Evolutionary conservation across 2,329 filamentous ascomycete genomes (phyloP).

Genomic region (Cytospora paraplurivora): DNA sequence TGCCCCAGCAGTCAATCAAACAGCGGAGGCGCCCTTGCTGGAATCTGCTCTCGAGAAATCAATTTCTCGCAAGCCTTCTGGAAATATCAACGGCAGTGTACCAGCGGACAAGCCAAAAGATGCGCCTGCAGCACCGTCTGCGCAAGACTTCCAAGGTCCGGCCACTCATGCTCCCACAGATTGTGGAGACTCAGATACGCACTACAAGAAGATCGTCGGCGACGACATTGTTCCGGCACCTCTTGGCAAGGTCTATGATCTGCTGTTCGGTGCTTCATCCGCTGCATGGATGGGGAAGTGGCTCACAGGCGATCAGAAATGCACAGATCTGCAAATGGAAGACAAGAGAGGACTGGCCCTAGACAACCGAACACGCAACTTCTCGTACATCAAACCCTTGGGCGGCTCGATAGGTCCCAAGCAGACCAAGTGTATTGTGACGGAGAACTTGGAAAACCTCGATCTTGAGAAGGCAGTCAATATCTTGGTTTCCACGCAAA

Average conservation of each 20-base stretch:
- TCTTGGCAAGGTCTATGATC: conserved; percentile 84
- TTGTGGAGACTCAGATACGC: conserved; percentile 74
- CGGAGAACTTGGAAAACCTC: conserved; percentile 78
- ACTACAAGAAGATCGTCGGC: conserved; percentile 82
- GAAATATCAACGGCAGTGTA: conserved; percentile 48
- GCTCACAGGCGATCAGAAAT: conserved; percentile 85
- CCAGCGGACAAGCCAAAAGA: conserved; percentile 55
- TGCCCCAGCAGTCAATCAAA: conserved; percentile 38
- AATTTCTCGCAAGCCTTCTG: conserved; percentile 73
- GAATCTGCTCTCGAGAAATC: conserved; percentile 63
- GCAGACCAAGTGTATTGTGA: conserved; percentile 92
- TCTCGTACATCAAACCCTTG: conserved; percentile 90
- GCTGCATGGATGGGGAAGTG: conserved; percentile 83
- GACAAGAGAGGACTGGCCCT: conserved; percentile 77
- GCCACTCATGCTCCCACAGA: conserved; percentile 79
- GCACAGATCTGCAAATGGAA: conserved; percentile 81
- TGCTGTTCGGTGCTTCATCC: conserved; percentile 83
- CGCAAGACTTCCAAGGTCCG: conserved; percentile 81
- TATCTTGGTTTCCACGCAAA: conserved; percentile 81
- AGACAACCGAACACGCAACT: conserved; percentile 74
- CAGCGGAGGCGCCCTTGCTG: conserved; percentile 46
- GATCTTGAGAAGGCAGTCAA: conserved; percentile 87
- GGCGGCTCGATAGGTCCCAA: conserved; percentile 82
- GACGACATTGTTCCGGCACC: conserved; percentile 87
- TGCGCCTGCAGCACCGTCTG: conserved; percentile 44